phyloP scores from a whole-genome alignment of 2,329 filamentous ascomycete genomes.

The Penicillium sp. region DNA sequence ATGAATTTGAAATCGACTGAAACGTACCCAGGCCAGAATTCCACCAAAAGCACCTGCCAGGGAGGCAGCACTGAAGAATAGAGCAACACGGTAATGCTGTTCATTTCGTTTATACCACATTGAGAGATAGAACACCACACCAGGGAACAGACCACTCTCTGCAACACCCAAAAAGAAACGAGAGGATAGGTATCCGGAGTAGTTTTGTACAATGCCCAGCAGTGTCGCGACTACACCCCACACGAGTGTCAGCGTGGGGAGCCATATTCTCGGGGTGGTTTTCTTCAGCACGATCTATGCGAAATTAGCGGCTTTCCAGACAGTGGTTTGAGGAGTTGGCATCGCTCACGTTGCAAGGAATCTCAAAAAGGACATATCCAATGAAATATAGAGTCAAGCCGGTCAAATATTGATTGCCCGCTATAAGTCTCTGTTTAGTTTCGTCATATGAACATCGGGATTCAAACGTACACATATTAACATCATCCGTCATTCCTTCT shows the following conservation, averaged over 20 bases:
- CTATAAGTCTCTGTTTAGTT: slow-evolving; percentile 15
- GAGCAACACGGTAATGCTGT: slow-evolving; percentile 35
- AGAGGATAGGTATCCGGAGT: slow-evolving; percentile 50
- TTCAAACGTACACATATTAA: slow-evolving; percentile 38
- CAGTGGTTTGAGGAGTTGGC: background rate
- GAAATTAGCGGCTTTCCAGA: background rate
- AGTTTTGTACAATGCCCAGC: slow-evolving; percentile 51
- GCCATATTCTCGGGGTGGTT: slow-evolving; percentile 41
- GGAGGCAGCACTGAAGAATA: slow-evolving; percentile 62
- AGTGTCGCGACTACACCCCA: slow-evolving; percentile 57
- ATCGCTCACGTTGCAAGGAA: slow-evolving; percentile 40
- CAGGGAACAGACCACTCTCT: slow-evolving; percentile 57
- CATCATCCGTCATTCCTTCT: slow-evolving; percentile 28
- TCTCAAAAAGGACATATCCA: slow-evolving; percentile 42
- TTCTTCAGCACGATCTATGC: slow-evolving; percentile 36
- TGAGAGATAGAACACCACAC: slow-evolving; percentile 59
- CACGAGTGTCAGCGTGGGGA: slow-evolving; percentile 45
- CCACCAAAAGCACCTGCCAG: slow-evolving; percentile 64
- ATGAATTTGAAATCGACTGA: background rate
- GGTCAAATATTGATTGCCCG: slow-evolving; percentile 43
- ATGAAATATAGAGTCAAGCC: slow-evolving; percentile 43
- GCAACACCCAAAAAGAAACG: slow-evolving; percentile 56
- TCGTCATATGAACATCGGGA: background rate
- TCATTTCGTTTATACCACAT: slow-evolving; percentile 60
- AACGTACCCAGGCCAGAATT: slow-evolving; percentile 54